Evolutionary conservation across 2,329 filamentous ascomycete genomes (phyloP).

Genomic region (Ceratocystis diversiconidia): DNA sequence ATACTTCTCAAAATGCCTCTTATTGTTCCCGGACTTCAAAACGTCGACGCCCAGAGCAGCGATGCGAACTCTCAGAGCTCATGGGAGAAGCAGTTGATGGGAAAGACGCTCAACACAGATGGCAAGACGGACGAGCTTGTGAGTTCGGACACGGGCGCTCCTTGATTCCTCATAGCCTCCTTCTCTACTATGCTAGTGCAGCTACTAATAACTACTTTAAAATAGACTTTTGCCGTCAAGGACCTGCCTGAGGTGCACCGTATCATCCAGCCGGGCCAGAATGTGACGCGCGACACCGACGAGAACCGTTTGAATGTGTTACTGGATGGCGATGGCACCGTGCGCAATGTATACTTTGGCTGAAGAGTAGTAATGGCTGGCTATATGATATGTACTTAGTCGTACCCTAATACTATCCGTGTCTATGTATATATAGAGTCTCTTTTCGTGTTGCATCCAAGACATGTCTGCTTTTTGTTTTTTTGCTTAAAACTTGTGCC

Average conservation of each 20-base stretch:
- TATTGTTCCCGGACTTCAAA: conserved; percentile 44
- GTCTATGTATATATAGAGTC: not conserved
- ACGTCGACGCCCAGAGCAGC: conserved; percentile 24
- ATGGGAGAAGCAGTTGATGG: conserved; percentile 48
- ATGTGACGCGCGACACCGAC: conserved; percentile 44
- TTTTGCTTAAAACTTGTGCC: not conserved
- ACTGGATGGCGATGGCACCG: conserved; percentile 44
- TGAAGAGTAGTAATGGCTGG: conserved; percentile 22
- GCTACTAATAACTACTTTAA: not conserved
- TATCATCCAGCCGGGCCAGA: conserved; percentile 41
- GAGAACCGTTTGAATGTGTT: conserved; percentile 44
- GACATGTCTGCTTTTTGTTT: not conserved
- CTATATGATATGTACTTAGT: too few species aligned
- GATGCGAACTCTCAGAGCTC: conserved; percentile 34
- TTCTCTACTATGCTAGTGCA: too few species aligned
- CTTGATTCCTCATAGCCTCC: too few species aligned
- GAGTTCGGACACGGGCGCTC: conserved; percentile 20
- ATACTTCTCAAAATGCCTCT: conserved; percentile 42
- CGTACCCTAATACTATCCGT: too few species aligned
- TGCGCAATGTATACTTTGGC: conserved; percentile 44
- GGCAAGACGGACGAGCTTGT: conserved; percentile 36
- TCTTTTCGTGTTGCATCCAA: too few species aligned
- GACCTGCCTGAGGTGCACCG: conserved; percentile 44
- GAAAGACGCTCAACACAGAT: conserved; percentile 45
- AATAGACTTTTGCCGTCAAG: conserved; percentile 44